Base-by-base conservation (phyloP, 768 basidiomycete genomes). In the Trametes punicea region DNA sequence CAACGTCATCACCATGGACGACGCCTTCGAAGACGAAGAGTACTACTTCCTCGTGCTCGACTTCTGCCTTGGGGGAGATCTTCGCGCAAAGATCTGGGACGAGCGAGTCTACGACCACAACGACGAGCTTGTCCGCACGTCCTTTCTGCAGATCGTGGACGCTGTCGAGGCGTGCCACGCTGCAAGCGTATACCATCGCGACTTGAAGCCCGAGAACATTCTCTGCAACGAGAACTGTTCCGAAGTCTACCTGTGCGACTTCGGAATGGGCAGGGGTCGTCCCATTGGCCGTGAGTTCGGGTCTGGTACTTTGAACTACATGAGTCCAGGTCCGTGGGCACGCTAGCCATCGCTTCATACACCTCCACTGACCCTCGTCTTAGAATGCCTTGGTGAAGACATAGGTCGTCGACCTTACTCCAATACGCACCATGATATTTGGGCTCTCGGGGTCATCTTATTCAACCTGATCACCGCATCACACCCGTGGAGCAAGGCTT, bases 181-280 rank as follows among this genome's bases (percentile, higher is more conserved):
- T 36, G 67, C 73, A 34, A 73, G 75, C 33, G 74, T 83, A 71
- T 98, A 96, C 73, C 97, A 98, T 72, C 90, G 97, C 40, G 97
- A 99, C 70, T 93, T 98, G 88, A 98, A 98, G 73, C 97, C 97
- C 27, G 96, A 98, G 70, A 99, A 99, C 66, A 87, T 98, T 16
- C 84, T 99, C 44, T 73, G 72, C 59, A 70, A 64, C 71, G 31
- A 64, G 74, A 55, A 77, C 51, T 75, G 75, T 13, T 63, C 65
- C 51, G 57, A 67, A 60, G 70, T 79, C 56, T 71, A 73, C 46
- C 61, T 83, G 31, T 73, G 77, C 18, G 81, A 83, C 69, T 81
- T 77, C 61, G 68, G 68, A 18, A 55, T 65, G 33, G 51, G 62
- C 16, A 63, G 64, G n/a, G 55, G 56, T 41, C 55, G 53, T 25